Conservation (phyloP, 805 yeast species). For the Wickerhamiella slavikovae region DNA sequence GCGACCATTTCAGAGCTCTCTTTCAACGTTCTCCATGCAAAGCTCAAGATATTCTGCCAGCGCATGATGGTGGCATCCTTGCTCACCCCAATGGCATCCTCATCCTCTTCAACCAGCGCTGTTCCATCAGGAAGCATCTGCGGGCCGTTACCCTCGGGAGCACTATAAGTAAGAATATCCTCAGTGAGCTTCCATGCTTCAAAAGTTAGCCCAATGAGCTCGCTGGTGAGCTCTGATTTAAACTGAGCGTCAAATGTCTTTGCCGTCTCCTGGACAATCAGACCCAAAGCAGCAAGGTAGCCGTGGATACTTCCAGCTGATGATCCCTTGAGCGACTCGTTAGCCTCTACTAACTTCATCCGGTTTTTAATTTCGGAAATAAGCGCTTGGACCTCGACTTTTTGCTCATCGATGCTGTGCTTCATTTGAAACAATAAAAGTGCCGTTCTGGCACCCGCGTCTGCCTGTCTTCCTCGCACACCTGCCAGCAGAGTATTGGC, state of each 20-base stretch:
- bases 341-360: constrained; percentile 21
- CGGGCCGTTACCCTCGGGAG: constrained; percentile 41
- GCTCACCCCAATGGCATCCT: constrained; percentile 9
- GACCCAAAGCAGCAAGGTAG: constrained; percentile 34
- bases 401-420: constrained; percentile 13
- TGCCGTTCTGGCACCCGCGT: constrained; percentile 55
- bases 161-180: constrained; percentile 38
- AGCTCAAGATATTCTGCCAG: constrained; percentile 32
- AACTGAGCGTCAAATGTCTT: constrained; percentile 6
- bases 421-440: constrained; percentile 24
- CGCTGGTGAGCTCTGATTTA: constrained; percentile 9
- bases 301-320: constrained; percentile 65
- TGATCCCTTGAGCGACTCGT: constrained; percentile 25
- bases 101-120: constrained; percentile 13
- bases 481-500: constrained; percentile 16
- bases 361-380: constrained; percentile 16
- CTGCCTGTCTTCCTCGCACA: constrained; percentile 41
- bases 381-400: constrained; percentile 14
- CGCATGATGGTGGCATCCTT: constrained; percentile 20
- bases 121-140: no score
- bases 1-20: constrained; percentile 41
- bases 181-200: constrained; percentile 26
- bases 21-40: constrained; percentile 66
- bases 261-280: constrained; percentile 24
- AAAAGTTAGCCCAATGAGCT: constrained; percentile 6